These are phyloP conservation scores for Glebionis coronaria DNA, from an alignment of 129 eudicot species.

Conservation along the genomic window DNA sequence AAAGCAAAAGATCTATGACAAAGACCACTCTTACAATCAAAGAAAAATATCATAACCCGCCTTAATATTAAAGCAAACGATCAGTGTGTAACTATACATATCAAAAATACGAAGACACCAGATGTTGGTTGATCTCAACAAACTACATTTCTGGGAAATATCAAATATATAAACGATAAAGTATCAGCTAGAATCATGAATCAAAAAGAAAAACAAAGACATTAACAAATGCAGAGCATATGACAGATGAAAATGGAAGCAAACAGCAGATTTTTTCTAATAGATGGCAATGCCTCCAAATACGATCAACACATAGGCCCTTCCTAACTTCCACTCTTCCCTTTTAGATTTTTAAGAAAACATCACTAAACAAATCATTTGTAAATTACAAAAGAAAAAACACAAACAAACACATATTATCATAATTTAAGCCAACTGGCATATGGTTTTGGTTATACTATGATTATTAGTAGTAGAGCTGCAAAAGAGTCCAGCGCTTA, in stretches of 20 bases:
- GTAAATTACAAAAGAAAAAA: slow-evolving; percentile 8
- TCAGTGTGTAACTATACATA: no score
- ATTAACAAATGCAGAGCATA: not conserved
- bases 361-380: slow-evolving; percentile 21
- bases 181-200: no score
- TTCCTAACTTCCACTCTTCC: slow-evolving; percentile 18
- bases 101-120: not conserved
- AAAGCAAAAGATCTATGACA: not conserved
- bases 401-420: slow-evolving; percentile 18
- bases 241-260: not conserved
- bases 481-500: not conserved
- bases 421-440: slow-evolving; percentile 10
- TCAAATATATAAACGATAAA: no score
- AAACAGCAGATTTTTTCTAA: slow-evolving; percentile 1
- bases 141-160: no score
- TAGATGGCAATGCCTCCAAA: slow-evolving; percentile 17
- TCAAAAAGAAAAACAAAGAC: no score
- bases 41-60: not conserved
- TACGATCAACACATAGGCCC: slow-evolving; percentile 24
- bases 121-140: not conserved
- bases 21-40: not conserved
- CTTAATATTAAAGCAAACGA: not conserved
- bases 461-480: no score
- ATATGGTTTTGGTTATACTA: not conserved
- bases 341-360: slow-evolving; percentile 16